Conservation (phyloP, 768 basidiomycete genomes). For the Pholiota conissans region DNA sequence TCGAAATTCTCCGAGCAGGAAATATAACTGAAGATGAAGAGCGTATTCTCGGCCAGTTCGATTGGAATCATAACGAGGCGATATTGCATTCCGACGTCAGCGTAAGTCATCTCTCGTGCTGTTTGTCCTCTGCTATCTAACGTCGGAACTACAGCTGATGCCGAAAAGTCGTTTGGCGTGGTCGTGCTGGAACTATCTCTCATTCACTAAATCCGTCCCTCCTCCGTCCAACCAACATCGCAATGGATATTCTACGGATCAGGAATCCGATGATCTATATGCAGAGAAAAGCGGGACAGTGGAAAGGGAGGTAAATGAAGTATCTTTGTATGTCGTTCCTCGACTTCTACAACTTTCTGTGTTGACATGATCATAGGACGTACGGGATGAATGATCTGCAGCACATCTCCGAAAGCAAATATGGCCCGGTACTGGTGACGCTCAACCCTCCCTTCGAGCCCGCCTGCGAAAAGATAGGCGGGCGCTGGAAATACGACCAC, state of each 20-base stretch:
- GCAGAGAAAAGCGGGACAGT: slow-evolving; percentile 20
- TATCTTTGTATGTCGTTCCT: slow-evolving; percentile 53
- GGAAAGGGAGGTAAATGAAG: slow-evolving; percentile 49
- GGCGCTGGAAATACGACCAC: slow-evolving; percentile 65
- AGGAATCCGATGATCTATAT: slow-evolving; percentile 10
- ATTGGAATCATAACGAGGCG: slow-evolving; percentile 69
- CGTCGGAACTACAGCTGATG: slow-evolving; percentile 57
- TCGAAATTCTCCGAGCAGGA: slow-evolving; percentile 51
- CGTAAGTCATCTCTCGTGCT: slow-evolving; percentile 35
- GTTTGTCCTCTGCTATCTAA: not conserved
- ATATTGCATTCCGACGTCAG: slow-evolving; percentile 64
- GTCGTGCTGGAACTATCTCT: slow-evolving; percentile 84
- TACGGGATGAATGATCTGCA: slow-evolving; percentile 80
- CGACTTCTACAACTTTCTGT: slow-evolving; percentile 1
- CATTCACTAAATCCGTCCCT: slow-evolving; percentile 33
- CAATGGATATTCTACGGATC: slow-evolving; percentile 1
- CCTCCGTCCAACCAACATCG: not conserved
- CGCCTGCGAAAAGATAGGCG: slow-evolving; percentile 40
- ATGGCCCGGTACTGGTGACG: slow-evolving; percentile 69
- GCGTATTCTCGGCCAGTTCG: slow-evolving; percentile 53
- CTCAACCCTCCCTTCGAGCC: slow-evolving; percentile 73
- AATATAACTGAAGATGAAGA: slow-evolving; percentile 53
- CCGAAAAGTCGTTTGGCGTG: slow-evolving; percentile 59
- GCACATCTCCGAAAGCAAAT: slow-evolving; percentile 51
- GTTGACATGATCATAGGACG: slow-evolving; percentile 30